These are phyloP conservation scores for Medicago arabica DNA, from an alignment of 306 rosid species.

Conservation along the genomic window DNA sequence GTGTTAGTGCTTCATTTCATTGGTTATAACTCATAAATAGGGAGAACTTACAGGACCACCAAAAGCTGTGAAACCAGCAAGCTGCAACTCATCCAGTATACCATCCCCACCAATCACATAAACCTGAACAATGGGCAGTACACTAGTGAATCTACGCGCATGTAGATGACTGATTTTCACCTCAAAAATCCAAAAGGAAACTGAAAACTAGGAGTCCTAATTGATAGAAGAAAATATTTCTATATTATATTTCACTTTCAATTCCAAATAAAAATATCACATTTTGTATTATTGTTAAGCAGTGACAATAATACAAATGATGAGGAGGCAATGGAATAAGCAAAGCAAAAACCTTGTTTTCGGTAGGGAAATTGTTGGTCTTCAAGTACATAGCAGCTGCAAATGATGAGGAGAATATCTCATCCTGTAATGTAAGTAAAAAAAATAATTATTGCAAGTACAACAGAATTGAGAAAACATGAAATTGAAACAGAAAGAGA, in stretches of 20 bases:
- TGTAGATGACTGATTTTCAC: neutral
- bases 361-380: slow-evolving; percentile 65
- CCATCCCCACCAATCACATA: slow-evolving; percentile 92
- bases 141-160: neutral
- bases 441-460: neutral
- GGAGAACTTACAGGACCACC: slow-evolving; percentile 85
- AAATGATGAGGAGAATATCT: slow-evolving; percentile 91
- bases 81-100: slow-evolving; percentile 82
- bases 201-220: neutral
- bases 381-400: slow-evolving; percentile 97
- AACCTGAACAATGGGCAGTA: slow-evolving; percentile 57
- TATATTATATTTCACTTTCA: neutral
- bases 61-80: slow-evolving; percentile 86
- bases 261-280: neutral
- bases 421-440: slow-evolving; percentile 58
- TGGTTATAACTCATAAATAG: neutral
- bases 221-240: neutral
- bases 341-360: slow-evolving; percentile 68
- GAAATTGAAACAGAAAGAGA: neutral
- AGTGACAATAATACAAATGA: too few relatives aligned
- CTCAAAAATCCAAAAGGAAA: neutral
- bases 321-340: neutral
- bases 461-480: neutral
- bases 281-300: neutral
- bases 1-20: too few relatives aligned